Conservation (phyloP, 768 basidiomycete genomes). For the Termitomyces sp. region DNA sequence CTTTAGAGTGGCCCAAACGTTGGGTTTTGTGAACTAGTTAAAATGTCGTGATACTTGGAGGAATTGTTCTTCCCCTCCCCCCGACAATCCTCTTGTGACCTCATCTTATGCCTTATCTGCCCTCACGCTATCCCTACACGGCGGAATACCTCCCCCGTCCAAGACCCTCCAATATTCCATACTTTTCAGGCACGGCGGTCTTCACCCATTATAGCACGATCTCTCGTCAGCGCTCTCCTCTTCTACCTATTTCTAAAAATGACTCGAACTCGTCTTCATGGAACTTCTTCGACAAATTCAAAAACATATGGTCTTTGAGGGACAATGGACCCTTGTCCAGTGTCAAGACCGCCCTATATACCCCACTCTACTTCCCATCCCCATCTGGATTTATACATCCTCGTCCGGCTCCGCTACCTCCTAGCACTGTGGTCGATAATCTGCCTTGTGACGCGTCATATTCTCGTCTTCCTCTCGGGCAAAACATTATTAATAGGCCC, state of each 20-base stretch:
- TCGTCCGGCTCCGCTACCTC: background rate
- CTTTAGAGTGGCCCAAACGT: slow-evolving; percentile 11
- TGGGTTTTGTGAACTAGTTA: slow-evolving; percentile 2
- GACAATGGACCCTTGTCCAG: background rate
- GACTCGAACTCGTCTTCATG: background rate
- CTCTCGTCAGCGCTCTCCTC: background rate
- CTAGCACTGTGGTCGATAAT: background rate
- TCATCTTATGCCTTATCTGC: background rate
- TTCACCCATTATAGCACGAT: background rate
- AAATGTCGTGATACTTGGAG: background rate
- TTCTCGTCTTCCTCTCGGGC: background rate
- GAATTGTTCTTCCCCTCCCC: background rate
- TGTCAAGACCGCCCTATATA: background rate
- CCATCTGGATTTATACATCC: background rate
- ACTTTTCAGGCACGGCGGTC: background rate
- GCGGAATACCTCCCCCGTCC: background rate
- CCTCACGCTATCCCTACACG: background rate
- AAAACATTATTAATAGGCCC: background rate
- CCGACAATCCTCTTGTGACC: background rate
- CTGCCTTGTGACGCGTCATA: background rate
- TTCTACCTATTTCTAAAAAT: background rate
- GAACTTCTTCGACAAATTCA: background rate
- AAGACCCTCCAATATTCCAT: background rate
- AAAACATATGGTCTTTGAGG: background rate
- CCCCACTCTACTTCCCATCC: background rate